Evolutionary conservation across 495 filamentous ascomycete genomes (phyloP), one percentile per base, ranked within the genome.

Genomic region (Podospora fimiseda): DNA sequence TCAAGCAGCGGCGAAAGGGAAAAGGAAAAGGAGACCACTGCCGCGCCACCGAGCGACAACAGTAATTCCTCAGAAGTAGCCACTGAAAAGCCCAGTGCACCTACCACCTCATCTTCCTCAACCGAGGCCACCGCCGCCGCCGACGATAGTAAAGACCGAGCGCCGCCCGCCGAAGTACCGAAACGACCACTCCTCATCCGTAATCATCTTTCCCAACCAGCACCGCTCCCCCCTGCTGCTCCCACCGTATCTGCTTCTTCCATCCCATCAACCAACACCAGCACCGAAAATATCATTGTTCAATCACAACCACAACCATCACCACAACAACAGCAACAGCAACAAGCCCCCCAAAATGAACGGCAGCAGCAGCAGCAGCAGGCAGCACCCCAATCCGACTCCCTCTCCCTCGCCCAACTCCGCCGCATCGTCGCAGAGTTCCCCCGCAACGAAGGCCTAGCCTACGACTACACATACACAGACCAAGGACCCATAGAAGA

Each of bases 381-480:
- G 61, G 16, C 43, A 60, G 40, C 41, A 42, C 20, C 65, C 76
- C 44, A 80, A 2, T 73, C 81, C 19, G 89, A 93, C 66, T 95
- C 88, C 14, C 75, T 95, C 42, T 95, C 87, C 44, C 73, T 95
- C 41, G 79, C 83, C 52, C 89, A 98, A 69, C 73, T 98, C 50
- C 81, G 80, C 52, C 80, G 80, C 50, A 77, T 98, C 19, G 87
- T 95, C 2, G 83, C 84, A 48, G 87, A 94, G 46, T 83, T 95
- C 61, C 89, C 89, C 1, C 83, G 79, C 61, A 64, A 61, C 44
- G 87, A 96, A 65, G 80, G 87, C 51, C 82, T 84, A 43, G 88
- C 89, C n/a, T 98, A 98, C 73, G 89, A 91, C 45, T 98, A 93
- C 67, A 80, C 82, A 60, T 97, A 97, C 71, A 74, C 80, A n/a